Percentiles rank a stretch among this genome's conserved stretches.
These are phyloP conservation scores for Fragilariopsis cylindrus DNA, from an alignment of 108 stramenopile genomes.

Conservation along the genomic window DNA sequence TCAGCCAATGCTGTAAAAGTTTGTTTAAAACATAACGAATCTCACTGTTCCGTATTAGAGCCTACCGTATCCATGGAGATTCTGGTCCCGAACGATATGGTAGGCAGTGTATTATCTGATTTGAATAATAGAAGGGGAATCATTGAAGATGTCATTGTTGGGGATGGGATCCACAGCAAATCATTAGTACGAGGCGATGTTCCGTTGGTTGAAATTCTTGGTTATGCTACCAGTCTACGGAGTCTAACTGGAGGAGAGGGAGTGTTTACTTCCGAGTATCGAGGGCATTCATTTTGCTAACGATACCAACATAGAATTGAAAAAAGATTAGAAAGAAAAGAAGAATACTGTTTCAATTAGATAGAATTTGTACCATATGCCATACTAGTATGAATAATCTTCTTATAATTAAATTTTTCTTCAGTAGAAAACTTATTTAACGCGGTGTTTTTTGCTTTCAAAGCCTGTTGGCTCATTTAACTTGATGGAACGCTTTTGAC, in stretches of 20 bases:
- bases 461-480: background rate
- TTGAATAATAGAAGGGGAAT: constrained; percentile 78
- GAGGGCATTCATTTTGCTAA: constrained; percentile 64
- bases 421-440: background rate
- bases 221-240: constrained; percentile 82
- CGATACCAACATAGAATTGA: too few species aligned
- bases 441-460: constrained; percentile 3
- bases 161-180: constrained; percentile 54
- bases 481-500: background rate
- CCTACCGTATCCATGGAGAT: constrained; percentile 87
- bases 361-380: too few species aligned
- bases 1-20: constrained; percentile 64
- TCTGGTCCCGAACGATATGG: constrained; percentile 68
- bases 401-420: background rate
- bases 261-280: constrained; percentile 84
- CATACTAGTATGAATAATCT: background rate
- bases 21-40: constrained; percentile 41
- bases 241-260: constrained; percentile 87
- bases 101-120: constrained; percentile 86
- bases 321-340: too few species aligned
- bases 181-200: constrained; percentile 81
- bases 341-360: too few species aligned
- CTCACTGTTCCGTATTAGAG: constrained; percentile 62
- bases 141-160: constrained; percentile 77
- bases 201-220: constrained; percentile 83